Percentiles rank a stretch among this genome's conserved stretches.
Conservation (phyloP, 352 stramenopile species). For the Phytophthora capsici region DNA sequence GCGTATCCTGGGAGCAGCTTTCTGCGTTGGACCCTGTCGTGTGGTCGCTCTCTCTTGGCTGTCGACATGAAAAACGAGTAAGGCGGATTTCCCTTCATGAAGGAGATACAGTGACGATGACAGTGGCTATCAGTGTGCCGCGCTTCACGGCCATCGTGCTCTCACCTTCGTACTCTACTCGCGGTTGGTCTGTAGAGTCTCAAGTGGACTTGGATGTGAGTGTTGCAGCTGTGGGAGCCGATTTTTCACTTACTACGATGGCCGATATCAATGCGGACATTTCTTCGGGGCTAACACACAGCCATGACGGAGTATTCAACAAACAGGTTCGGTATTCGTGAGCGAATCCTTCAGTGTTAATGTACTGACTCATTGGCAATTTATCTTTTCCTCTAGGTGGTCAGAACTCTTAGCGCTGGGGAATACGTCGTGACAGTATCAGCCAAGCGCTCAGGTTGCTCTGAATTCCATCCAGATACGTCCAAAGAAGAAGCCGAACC, state of each 20-base stretch:
- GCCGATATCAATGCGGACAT: not conserved
- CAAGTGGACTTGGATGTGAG: slow-evolving; percentile 18
- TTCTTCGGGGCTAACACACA: not conserved
- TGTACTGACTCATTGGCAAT: not conserved
- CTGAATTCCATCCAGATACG: slow-evolving; percentile 10
- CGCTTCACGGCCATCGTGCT: slow-evolving; percentile 26
- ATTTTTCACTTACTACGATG: slow-evolving; percentile 32
- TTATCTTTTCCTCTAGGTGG: slow-evolving; percentile 19
- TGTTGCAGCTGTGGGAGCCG: slow-evolving; percentile 25
- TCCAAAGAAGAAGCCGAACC: not conserved
- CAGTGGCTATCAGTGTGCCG: slow-evolving; percentile 28
- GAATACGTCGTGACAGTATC: slow-evolving; percentile 52
- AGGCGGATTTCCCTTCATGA: slow-evolving; percentile 16
- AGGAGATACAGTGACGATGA: slow-evolving; percentile 4
- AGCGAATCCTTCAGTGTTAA: not conserved
- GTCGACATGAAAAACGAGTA: slow-evolving; percentile 16
- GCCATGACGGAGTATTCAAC: slow-evolving; percentile 2
- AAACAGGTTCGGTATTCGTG: slow-evolving; percentile 17
- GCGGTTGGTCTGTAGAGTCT: not conserved
- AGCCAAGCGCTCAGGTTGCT: slow-evolving; percentile 7
- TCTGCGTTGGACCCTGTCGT: slow-evolving; percentile 33
- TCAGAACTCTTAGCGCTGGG: slow-evolving; percentile 38
- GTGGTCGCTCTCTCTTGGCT: slow-evolving; percentile 31
- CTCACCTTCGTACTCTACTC: slow-evolving; percentile 18
- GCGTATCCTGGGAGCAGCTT: slow-evolving; percentile 36